Evolutionary conservation across 2,329 filamentous ascomycete genomes (phyloP).

Genomic region (Fusarium sambucinum): DNA sequence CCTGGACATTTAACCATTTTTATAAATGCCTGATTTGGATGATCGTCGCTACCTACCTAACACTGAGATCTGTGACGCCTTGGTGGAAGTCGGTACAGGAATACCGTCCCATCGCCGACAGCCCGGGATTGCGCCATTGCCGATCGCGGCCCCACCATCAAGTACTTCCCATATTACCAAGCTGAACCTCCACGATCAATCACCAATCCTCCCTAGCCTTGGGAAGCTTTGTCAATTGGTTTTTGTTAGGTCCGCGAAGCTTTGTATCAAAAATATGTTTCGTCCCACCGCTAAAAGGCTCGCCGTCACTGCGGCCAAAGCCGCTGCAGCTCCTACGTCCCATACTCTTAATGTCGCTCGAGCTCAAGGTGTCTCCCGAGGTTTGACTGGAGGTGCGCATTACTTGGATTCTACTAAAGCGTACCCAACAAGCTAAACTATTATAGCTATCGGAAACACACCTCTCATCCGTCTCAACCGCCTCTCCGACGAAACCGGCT

Average conservation of each 20-base stretch:
- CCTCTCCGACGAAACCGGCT: slow-evolving; percentile 90
- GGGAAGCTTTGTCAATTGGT: slow-evolving; percentile 36
- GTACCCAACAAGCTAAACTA: not conserved
- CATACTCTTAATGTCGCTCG: slow-evolving; percentile 80
- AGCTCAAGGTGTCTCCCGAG: slow-evolving; percentile 82
- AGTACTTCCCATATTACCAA: slow-evolving; percentile 29
- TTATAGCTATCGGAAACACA: slow-evolving; percentile 92
- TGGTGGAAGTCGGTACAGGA: slow-evolving; percentile 45
- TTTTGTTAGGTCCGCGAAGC: slow-evolving; percentile 11
- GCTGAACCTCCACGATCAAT: slow-evolving; percentile 20
- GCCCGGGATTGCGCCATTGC: slow-evolving; percentile 49
- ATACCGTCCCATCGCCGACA: slow-evolving; percentile 37
- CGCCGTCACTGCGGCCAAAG: slow-evolving; percentile 64
- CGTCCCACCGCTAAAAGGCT: slow-evolving; percentile 76
- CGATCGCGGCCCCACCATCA: slow-evolving; percentile 48
- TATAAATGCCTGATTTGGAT: not conserved
- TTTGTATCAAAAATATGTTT: slow-evolving; percentile 66
- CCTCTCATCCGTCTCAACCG: slow-evolving; percentile 90
- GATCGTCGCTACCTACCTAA: not conserved
- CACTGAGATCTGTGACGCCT: not conserved
- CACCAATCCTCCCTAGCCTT: slow-evolving; percentile 16
- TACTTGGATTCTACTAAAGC: not conserved
- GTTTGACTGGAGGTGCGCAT: slow-evolving; percentile 81
- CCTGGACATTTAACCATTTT: not conserved
- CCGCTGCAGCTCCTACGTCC: slow-evolving; percentile 59